These are phyloP conservation scores for Chenopodium formosanum DNA, from an alignment of 148 eudicot genomes.

Conservation along the genomic window DNA sequence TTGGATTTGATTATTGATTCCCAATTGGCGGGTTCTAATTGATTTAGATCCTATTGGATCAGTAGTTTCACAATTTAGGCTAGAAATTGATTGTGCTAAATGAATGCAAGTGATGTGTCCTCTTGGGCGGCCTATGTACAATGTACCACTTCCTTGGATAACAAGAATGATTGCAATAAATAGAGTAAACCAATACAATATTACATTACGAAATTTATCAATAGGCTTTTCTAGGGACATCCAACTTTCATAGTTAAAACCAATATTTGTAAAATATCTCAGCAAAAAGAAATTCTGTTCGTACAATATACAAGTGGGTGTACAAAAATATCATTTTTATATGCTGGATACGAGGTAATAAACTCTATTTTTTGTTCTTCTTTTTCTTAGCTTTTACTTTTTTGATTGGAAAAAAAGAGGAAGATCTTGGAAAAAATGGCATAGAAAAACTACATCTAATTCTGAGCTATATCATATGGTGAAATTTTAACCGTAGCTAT, in stretches of 20 bases:
- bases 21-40: no score
- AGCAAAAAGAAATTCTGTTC: conserved; percentile 17
- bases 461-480: background rate
- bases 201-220: background rate
- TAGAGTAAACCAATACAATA: no score
- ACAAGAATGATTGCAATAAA: no score
- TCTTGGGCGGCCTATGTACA: no score
- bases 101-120: no score
- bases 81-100: no score
- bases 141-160: no score
- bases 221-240: background rate
- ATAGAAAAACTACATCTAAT: background rate
- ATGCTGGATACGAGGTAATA: conserved; percentile 21
- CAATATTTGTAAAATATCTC: conserved; percentile 12
- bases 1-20: no score
- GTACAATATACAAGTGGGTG: conserved; percentile 27
- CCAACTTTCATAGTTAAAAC: background rate
- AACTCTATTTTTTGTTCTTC: background rate
- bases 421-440: background rate
- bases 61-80: no score
- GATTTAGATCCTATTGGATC: no score
- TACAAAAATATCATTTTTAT: conserved; percentile 14
- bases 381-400: background rate
- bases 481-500: background rate
- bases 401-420: background rate